Evolutionary conservation across 2,329 filamentous ascomycete genomes (phyloP), one percentile per base, ranked within the genome.

Genomic region (Hymenoscyphus infarciens): DNA sequence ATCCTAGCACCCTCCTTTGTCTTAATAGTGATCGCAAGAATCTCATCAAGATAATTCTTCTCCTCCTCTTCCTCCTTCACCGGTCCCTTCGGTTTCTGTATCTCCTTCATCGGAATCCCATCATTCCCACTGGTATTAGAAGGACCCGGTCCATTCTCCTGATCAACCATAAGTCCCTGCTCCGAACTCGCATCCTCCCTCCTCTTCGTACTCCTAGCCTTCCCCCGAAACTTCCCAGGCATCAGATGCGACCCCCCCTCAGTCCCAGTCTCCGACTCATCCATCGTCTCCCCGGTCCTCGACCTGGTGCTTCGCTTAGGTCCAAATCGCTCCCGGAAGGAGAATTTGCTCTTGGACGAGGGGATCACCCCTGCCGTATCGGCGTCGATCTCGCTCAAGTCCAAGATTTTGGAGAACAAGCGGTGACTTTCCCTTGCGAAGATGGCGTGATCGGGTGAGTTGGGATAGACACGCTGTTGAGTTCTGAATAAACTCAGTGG

Each of bases 401-500:
- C 57, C 27, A 59, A 16, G 22, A 59, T 22, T 16, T 53, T 59
- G n/a, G 57, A 59, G 35, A 63, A 63, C 11, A 61, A 53, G 2
- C 38, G 19, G 25, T 54, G 83, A 2, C 88, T 79, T 35, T 81
- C 80, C 62, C 83, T 81, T 1, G 82, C 80, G 68, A 91, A 90
- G 2, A 80, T 81, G 4, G 83, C 79, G 54, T 86, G 81, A 66
- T 85, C 82, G 0, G 79, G 75, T 35, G 81, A 78, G 63, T 79
- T 80, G 31, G 80, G 77, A 68, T 86, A 82, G 0, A 84, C 80
- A 65, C 87, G 82, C 73, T 91, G 88, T 63, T 87, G 86, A 7
- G 83, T 78, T 67, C 84, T 86, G 77, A 90, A 90, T 67, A 90
- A 85, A 54, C 77, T 82, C 33, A 90, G 76, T 0, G 88, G 86